Evolutionary conservation across 2,329 filamentous ascomycete species (phyloP).

Genomic region (Daldinia eschscholtzii): DNA sequence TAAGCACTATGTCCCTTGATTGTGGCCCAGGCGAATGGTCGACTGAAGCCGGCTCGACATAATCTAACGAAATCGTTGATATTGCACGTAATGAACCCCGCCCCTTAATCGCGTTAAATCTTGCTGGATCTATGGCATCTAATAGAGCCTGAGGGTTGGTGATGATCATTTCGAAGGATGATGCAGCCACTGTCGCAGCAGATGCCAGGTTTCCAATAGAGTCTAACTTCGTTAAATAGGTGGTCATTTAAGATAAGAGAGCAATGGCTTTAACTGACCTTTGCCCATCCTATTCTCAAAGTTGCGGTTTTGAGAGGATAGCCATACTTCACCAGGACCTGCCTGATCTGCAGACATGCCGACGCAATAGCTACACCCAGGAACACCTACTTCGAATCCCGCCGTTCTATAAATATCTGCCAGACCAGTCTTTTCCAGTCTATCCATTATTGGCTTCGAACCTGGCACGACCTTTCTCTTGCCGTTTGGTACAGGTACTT

Average conservation of each 20-base stretch:
- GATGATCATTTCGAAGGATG: not conserved
- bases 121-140: not conserved
- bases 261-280: not conserved
- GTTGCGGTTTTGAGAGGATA: constrained; percentile 9
- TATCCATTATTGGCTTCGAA: constrained; percentile 3
- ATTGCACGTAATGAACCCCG: not conserved
- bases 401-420: constrained; percentile 6
- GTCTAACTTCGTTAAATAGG: not conserved
- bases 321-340: constrained; percentile 6
- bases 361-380: constrained; percentile 6
- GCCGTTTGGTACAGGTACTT: not conserved
- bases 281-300: constrained; percentile 8
- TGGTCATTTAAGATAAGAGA: not conserved
- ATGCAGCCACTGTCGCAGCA: constrained; percentile 4
- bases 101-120: constrained; percentile 2
- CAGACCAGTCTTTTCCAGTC: not conserved
- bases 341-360: constrained; percentile 9
- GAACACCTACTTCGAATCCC: constrained; percentile 5
- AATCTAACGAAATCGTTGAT: not conserved
- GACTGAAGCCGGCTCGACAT: constrained; percentile 2
- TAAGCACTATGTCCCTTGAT: not conserved
- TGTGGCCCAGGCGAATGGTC: not conserved
- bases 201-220: constrained; percentile 3
- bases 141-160: not conserved
- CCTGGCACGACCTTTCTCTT: constrained; percentile 6